Base-by-base conservation (phyloP, 2,329 filamentous ascomycete species). In the Calonectria pseudoreteaudii region DNA sequence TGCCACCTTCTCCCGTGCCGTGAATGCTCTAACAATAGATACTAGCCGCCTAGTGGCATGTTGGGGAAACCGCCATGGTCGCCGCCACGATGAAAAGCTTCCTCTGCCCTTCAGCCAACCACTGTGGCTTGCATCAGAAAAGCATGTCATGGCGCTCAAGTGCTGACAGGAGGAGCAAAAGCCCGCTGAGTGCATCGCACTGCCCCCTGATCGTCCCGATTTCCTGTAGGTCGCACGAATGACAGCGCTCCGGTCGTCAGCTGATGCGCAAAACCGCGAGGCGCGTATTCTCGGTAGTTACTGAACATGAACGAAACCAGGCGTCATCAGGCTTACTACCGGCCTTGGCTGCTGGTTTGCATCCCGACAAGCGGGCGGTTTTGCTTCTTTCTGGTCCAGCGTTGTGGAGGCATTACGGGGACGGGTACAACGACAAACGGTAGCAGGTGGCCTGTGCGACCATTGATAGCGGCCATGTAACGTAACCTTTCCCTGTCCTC, bases 391-490 rank as follows among this genome's bases (percentile, higher is more conserved):
- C 9, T 47, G 20, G 41, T 23, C 49, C 13, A 30, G 49, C 28
- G 8, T 31, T 53, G n/a, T 58, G 50, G 53, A 53, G 66, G 52
- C 44, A 41, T 31, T 18, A 60, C 53, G 23, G 52, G 38, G 30
- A 28, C 31, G 52, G 30, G 31, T 23, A 30, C 50, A 53, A 53
- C 50, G 28, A 47, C 6, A 53, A 30, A 30, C 50, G 50, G 28
- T 30, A 20, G 30, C 30, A 31, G 50, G 52, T 56, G 56, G 31
- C 53, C 66, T 36, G 66, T 69, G 66, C 66, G 30, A 36, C 53
- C 38, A 38, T 41, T 53, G 30, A 56, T 60, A 56, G 36, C 44
- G 53, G 23, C 28, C 44, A 72, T 72, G 70, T 72, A 72, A 72
- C 70, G 70, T 72, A 68, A 62, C 70, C 30, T 72, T 68, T 52